Percentiles rank a stretch among this genome's conserved stretches.
Evolutionary conservation across 495 filamentous ascomycete genomes (phyloP).

Genomic region (Zalerion maritima): DNA sequence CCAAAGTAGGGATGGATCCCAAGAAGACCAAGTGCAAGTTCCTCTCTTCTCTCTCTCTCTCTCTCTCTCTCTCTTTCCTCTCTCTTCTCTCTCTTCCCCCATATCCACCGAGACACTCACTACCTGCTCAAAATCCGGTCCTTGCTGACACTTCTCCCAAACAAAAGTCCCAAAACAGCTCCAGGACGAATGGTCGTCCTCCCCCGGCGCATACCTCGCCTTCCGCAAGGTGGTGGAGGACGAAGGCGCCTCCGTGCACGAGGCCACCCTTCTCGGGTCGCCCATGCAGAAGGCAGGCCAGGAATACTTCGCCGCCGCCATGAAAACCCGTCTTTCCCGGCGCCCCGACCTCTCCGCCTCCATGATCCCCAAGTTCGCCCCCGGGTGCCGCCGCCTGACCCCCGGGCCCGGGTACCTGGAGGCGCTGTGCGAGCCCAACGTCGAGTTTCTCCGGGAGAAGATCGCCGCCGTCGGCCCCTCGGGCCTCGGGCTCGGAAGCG

Average conservation of each 20-base stretch:
- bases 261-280: constrained; percentile 18
- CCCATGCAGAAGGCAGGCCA: constrained; percentile 15
- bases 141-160: no score
- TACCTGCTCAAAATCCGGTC: no score
- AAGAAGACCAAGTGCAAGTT: constrained; percentile 20
- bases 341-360: constrained; percentile 22
- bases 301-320: constrained; percentile 12
- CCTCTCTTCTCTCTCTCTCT: background rate
- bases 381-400: constrained; percentile 57
- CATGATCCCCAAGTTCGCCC: constrained; percentile 44
- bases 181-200: constrained; percentile 13
- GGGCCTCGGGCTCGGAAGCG: constrained; percentile 34
- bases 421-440: constrained; percentile 45
- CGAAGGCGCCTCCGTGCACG: constrained; percentile 22
- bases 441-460: constrained; percentile 37
- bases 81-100: background rate
- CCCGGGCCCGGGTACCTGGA: constrained; percentile 61
- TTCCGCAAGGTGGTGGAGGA: constrained; percentile 28
- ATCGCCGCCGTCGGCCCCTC: constrained; percentile 39
- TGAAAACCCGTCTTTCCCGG: constrained; percentile 17
- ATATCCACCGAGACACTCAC: constrained; percentile 4
- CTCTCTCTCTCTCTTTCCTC: background rate
- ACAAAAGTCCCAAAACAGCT: constrained; percentile 24
- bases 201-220: constrained; percentile 17
- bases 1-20: constrained; percentile 22